phyloP scores from a whole-genome alignment of 2,329 filamentous ascomycete species.

The Talaromyces sp. region DNA sequence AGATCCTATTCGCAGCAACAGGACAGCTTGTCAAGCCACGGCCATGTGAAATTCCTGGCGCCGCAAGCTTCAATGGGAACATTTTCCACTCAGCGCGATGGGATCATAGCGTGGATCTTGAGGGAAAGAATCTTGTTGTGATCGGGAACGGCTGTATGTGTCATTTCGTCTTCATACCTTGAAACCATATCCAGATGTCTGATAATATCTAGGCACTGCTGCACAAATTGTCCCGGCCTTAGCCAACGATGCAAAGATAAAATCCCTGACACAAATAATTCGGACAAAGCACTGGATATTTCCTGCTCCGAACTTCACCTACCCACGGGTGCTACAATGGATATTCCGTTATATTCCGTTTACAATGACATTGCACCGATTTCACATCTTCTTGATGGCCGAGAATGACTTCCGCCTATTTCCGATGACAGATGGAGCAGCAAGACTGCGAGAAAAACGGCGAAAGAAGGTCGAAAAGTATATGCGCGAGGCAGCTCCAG shows the following conservation, averaged over 20 bases:
- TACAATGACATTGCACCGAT: conserved; percentile 6
- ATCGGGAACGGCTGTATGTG: conserved; percentile 39
- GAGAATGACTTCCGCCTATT: conserved; percentile 33
- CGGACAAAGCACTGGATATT: conserved; percentile 60
- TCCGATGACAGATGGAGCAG: conserved; percentile 8
- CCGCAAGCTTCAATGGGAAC: conserved; percentile 21
- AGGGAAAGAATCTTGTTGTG: conserved; percentile 32
- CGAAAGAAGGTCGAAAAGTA: conserved; percentile 44
- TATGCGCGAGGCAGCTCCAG: conserved; percentile 54
- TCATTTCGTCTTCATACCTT: neutral
- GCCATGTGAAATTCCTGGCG: conserved; percentile 42
- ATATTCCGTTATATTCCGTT: conserved; percentile 46
- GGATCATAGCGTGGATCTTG: conserved; percentile 24
- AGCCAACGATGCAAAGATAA: conserved; percentile 21
- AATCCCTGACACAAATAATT: conserved; percentile 60
- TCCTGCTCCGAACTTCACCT: conserved; percentile 43
- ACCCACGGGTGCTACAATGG: conserved; percentile 54
- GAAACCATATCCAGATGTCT: neutral
- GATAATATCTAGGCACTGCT: neutral
- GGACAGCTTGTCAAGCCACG: conserved; percentile 58
- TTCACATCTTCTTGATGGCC: conserved; percentile 39
- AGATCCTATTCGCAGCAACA: conserved; percentile 56
- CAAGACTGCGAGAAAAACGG: conserved; percentile 31
- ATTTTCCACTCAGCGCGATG: conserved; percentile 34
- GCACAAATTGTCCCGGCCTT: neutral